These are phyloP conservation scores for Globisporangium sylvaticum DNA, from an alignment of 352 stramenopile species.

Conservation along the genomic window DNA sequence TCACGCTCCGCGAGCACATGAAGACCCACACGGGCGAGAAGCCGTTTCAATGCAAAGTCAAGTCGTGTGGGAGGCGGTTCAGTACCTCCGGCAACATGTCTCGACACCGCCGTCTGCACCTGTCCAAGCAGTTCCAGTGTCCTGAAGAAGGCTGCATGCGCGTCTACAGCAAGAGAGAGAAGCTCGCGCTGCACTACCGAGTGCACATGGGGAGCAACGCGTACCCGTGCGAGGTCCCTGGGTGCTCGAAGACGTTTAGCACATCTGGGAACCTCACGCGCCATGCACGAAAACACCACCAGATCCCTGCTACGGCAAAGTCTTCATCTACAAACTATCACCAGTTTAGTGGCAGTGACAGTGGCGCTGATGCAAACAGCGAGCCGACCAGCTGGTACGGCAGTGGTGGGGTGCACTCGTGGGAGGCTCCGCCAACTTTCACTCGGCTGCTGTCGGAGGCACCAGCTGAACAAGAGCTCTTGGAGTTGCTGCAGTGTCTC, in stretches of 20 bases:
- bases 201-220: neutral
- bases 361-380: too few species aligned
- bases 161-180: neutral
- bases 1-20: slow-evolving; percentile 67
- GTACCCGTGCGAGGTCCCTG: neutral
- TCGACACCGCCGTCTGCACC: neutral
- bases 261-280: neutral
- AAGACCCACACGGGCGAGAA: slow-evolving; percentile 80
- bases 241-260: neutral
- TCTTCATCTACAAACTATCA: too few species aligned
- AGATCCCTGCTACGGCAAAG: too few species aligned
- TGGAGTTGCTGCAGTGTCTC: too few species aligned
- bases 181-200: neutral
- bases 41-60: slow-evolving; percentile 14
- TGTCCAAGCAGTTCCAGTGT: neutral
- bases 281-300: neutral
- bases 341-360: too few species aligned
- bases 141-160: neutral
- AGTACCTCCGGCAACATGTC: neutral
- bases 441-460: too few species aligned
- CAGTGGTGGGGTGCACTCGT: too few species aligned
- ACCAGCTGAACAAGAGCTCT: too few species aligned
- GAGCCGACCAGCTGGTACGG: too few species aligned
- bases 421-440: too few species aligned
- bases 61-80: neutral